A percentile compares a stretch with the other conserved stretches of the same genome.
Conservation (phyloP, 768 basidiomycete genomes). For the Sporobolomyces pararoseus region DNA sequence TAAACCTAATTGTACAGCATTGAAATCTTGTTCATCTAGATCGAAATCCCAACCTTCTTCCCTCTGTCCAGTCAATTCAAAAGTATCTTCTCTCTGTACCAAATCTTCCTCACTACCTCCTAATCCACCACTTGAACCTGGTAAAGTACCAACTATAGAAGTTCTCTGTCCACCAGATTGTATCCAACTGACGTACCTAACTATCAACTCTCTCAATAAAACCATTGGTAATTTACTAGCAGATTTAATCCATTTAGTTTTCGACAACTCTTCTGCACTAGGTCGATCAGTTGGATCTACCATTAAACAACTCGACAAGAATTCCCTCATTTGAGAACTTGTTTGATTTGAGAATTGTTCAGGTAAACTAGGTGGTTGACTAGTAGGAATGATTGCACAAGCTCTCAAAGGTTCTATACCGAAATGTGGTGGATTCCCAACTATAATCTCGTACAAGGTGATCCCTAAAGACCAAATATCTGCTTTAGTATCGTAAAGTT, state of each 20-base stretch:
- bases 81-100: conserved; percentile 25
- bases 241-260: conserved; percentile 80
- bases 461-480: conserved; percentile 99
- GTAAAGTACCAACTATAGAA: conserved; percentile 63
- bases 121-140: conserved; percentile 46
- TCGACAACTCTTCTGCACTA: conserved; percentile 79
- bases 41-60: conserved; percentile 45
- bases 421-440: conserved; percentile 74
- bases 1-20: neutral
- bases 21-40: conserved; percentile 33
- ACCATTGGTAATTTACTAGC: conserved; percentile 64
- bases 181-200: conserved; percentile 70
- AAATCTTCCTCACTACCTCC: too few species aligned
- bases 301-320: conserved; percentile 74
- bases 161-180: conserved; percentile 66
- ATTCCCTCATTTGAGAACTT: conserved; percentile 80
- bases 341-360: conserved; percentile 49
- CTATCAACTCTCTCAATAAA: conserved; percentile 72
- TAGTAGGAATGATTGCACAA: conserved; percentile 81
- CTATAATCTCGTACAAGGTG: conserved; percentile 91
- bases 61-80: conserved; percentile 38
- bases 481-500: conserved; percentile 93
- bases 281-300: conserved; percentile 84
- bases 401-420: conserved; percentile 71
- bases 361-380: conserved; percentile 66